Percentiles rank a stretch among this genome's conserved stretches.
phyloP scores from a whole-genome alignment of 371 early-diverging fungal species.

The Syncephalastrum monosporum region DNA sequence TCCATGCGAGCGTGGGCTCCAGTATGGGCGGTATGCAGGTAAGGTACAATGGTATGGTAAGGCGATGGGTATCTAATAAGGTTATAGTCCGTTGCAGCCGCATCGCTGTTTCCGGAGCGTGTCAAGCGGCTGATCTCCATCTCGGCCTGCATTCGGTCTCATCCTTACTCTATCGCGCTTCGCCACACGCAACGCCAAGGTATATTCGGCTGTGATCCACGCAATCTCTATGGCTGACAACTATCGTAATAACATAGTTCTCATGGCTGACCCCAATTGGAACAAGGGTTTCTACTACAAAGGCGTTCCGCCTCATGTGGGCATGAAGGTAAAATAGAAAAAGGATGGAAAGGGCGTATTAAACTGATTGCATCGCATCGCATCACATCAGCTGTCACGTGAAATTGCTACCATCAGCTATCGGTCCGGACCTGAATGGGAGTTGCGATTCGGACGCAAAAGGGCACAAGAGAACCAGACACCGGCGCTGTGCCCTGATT shows the following conservation, averaged over 20 bases:
- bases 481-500: constrained; percentile 90
- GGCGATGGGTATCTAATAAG: not conserved
- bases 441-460: constrained; percentile 88
- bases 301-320: constrained; percentile 87
- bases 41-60: constrained; percentile 1
- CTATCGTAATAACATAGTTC: constrained; percentile 37
- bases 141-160: constrained; percentile 91
- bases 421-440: constrained; percentile 97
- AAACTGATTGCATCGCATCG: not conserved
- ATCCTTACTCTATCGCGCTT: constrained; percentile 94
- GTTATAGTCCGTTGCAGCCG: constrained; percentile 75
- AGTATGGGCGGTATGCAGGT: constrained; percentile 97
- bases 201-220: constrained; percentile 15
- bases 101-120: constrained; percentile 79
- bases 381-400: constrained; percentile 63
- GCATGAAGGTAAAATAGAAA: constrained; percentile 74
- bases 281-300: constrained; percentile 92
- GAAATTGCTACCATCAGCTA: constrained; percentile 86
- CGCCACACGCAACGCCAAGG: constrained; percentile 88
- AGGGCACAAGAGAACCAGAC: constrained; percentile 68
- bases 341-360: not conserved
- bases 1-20: constrained; percentile 90
- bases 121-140: constrained; percentile 81
- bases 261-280: constrained; percentile 96
- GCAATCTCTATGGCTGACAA: not conserved